Percentiles rank a stretch among this genome's conserved stretches.
Conservation (phyloP, 805 yeast species). For the Ogataea angusta region DNA sequence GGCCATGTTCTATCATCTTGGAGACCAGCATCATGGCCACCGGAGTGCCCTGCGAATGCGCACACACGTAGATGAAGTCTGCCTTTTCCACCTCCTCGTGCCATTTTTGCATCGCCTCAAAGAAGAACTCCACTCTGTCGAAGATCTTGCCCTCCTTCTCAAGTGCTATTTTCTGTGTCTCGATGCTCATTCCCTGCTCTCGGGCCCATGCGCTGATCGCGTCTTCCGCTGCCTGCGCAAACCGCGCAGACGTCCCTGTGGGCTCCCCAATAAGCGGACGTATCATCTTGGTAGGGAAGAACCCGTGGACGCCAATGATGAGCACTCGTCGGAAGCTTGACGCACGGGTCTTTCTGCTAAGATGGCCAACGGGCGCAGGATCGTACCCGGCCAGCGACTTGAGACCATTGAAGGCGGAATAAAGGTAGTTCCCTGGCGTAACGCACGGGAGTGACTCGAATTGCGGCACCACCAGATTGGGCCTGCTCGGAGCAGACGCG, state of each 20-base stretch:
- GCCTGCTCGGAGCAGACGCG: constrained; percentile 5
- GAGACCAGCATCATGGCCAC: constrained; percentile 82
- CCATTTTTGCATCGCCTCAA: constrained; percentile 69
- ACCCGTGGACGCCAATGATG: constrained; percentile 93
- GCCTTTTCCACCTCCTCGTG: constrained; percentile 44
- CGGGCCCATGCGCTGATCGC: constrained; percentile 68
- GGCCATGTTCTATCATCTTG: constrained; percentile 60
- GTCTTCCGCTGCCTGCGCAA: constrained; percentile 85
- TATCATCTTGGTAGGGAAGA: constrained; percentile 83
- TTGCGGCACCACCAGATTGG: constrained; percentile 30
- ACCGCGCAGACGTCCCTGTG: constrained; percentile 89
- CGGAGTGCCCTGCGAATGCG: constrained; percentile 96
- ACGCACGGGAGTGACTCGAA: constrained; percentile 28
- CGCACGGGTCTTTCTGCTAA: constrained; percentile 22
- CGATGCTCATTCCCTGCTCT: constrained; percentile 40
- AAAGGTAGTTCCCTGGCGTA: constrained; percentile 10
- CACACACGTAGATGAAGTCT: constrained; percentile 85
- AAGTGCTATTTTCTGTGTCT: constrained; percentile 85
- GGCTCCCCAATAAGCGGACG: constrained; percentile 92
- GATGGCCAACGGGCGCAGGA: constrained; percentile 12
- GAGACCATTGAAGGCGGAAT: constrained; percentile 14
- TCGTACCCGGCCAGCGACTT: constrained; percentile 19
- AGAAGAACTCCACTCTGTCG: constrained; percentile 80
- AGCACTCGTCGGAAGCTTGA: constrained; percentile 52
- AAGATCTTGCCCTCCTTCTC: constrained; percentile 92